Conservation (phyloP, 495 filamentous ascomycete genomes). For the Aspergillus asperescens region DNA sequence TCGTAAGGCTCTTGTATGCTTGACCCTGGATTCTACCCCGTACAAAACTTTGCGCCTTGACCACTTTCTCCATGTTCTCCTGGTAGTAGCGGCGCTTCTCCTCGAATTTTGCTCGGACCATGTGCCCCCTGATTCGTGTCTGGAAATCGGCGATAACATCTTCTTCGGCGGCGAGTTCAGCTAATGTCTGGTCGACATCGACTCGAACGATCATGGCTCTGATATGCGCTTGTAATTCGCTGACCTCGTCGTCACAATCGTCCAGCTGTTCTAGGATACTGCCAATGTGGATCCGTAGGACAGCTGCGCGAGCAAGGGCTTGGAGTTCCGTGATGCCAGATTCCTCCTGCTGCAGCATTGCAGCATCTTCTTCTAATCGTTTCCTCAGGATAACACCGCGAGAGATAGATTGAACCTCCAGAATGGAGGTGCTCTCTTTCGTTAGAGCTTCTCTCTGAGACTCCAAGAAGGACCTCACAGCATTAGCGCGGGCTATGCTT, state of each 20-base stretch:
- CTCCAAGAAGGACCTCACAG: slow-evolving; percentile 34
- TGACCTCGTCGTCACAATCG: slow-evolving; percentile 67
- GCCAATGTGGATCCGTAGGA: slow-evolving; percentile 67
- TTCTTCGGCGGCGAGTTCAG: slow-evolving; percentile 76
- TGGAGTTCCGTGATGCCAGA: slow-evolving; percentile 61
- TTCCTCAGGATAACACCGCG: slow-evolving; percentile 44
- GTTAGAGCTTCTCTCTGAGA: slow-evolving; percentile 29
- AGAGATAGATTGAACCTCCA: slow-evolving; percentile 43
- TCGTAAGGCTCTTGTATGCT: slow-evolving; percentile 92
- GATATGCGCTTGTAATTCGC: slow-evolving; percentile 64
- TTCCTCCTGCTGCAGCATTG: slow-evolving; percentile 55
- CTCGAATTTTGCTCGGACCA: slow-evolving; percentile 69
- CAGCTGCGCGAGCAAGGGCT: slow-evolving; percentile 65
- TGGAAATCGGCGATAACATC: slow-evolving; percentile 69
- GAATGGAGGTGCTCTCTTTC: slow-evolving; percentile 29
- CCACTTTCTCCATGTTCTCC: slow-evolving; percentile 97
- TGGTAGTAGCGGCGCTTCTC: slow-evolving; percentile 85
- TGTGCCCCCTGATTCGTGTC: slow-evolving; percentile 62
- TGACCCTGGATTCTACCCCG: slow-evolving; percentile 90
- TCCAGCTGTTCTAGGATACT: slow-evolving; percentile 69
- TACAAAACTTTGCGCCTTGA: slow-evolving; percentile 97
- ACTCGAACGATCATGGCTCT: slow-evolving; percentile 74
- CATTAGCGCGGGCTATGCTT: slow-evolving; percentile 28
- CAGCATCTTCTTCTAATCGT: slow-evolving; percentile 40
- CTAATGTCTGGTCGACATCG: slow-evolving; percentile 62